Evolutionary conservation across 805 yeast species (phyloP), one percentile per base, ranked within the genome.

Genomic region (Suhomyces vadensis): DNA sequence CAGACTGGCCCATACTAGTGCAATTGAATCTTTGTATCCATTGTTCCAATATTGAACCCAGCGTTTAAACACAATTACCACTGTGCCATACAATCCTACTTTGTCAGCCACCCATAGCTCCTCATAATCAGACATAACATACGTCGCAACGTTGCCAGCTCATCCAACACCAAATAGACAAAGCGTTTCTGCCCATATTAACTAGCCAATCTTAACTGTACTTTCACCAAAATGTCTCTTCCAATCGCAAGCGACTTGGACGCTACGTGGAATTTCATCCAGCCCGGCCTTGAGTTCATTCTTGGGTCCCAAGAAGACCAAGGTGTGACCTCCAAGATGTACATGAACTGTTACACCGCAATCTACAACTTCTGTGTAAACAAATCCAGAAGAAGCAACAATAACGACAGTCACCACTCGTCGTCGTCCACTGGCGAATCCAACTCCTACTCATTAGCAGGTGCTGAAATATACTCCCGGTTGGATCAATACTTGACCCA

Each of bases 281-380:
- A 86, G 55, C 92, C 95, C 2, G 87, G 89, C 2, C 65, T 87
- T 27, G 78, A 79, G 53, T 77, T 79, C 54, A 85, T 87, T 40
- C 67, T 87, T 45, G 94, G 92, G 5, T 74, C 81, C 10, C 82
- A 77, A 45, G 87, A 82, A 33, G 77, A 80, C 48, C 79, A 81
- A 44, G 83, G 85, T 3, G 77, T 85, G 37, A 82, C 84, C 22
- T 71, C 82, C 36, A 79, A 62, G 50, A 79, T 85, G 83, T 90
- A 88, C 65, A 87, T 90, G 86, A 85, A 85, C 53, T 86, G 92
- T 46, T 91, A 91, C 66, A 88, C 97, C 1, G 92, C 95, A 4
- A 85, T 92, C 50, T 92, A 90, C 71, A 90, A 91, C 67, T 91
- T 87, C 62, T 91, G 98, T 71, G 91, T 89, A 35, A 83, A 84